Base-by-base conservation (phyloP, 768 basidiomycete species). In the Trametes cubensis region DNA sequence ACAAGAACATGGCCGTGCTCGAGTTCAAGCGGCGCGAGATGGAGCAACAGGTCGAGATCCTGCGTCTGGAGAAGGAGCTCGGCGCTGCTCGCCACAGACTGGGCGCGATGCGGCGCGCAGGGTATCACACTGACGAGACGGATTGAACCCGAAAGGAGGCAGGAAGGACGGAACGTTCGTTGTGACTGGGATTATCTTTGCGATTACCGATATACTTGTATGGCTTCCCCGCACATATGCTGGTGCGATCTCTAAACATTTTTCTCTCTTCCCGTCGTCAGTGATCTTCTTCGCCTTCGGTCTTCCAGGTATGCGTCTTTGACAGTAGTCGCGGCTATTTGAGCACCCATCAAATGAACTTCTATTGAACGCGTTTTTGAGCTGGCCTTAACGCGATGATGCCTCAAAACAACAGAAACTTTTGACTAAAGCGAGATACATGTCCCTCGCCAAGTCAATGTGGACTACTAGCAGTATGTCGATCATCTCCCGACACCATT, bases 41-140 rank as follows among this genome's bases (percentile, higher is more conserved):
- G 95, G 97, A 98, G 78, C 94, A 96, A 71, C 95, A 98, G 76
- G 97, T 98, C n/a, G 92, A 96, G 74, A 97, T 99, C 67, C 79
- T 99, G 67, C 95, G 89, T 72, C 76, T 98, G 69, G 97, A 98
- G 80, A 97, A 97, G 79, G 95, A 98, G 0, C 79, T 99, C 40
- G 91, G 91, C 21, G 95, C 87, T 47, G 90, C 92, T 20, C 84
- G 92, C 63, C 89, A 90, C 73, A 83, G 84, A 64, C 76, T 94
- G 59, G 92, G 92, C 28, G 85, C 85, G 20, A 94, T 94, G 92
- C 83, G 92, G 68, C 83, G 92, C 48, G 92, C 92, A 54, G 92
- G 92, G 71, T 94, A 94, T 70, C 92, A 94, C 73, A 91, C 91
- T 30, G 84, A 91, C 68, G 91, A 93, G 77, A 73, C 72, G 30